phyloP scores from a whole-genome alignment of 495 filamentous ascomycete genomes.

The Hypoxylon lienhwacheense region DNA sequence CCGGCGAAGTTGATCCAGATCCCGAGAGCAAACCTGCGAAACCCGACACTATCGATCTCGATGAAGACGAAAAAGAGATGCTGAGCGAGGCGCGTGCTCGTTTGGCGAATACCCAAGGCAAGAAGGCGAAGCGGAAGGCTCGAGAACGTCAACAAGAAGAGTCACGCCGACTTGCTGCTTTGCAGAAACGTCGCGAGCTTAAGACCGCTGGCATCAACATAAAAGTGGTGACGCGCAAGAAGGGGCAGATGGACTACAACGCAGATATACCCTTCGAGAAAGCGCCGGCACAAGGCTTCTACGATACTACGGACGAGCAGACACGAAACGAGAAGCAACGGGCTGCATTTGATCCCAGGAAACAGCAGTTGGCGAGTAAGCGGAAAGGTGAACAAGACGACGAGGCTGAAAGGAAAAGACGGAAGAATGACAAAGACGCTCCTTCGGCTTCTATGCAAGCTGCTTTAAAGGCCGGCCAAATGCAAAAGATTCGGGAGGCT shows the following conservation, averaged over 20 bases:
- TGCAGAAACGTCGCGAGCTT: slow-evolving; percentile 94
- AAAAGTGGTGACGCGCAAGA: slow-evolving; percentile 89
- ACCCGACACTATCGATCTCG: slow-evolving; percentile 95
- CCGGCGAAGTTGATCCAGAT: slow-evolving; percentile 93
- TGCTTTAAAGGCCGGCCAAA: slow-evolving; percentile 90
- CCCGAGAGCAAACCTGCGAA: slow-evolving; percentile 96
- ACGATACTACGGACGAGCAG: slow-evolving; percentile 84
- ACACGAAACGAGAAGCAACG: slow-evolving; percentile 81
- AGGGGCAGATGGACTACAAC: slow-evolving; percentile 99
- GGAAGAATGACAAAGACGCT: slow-evolving; percentile 81
- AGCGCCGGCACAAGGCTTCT: slow-evolving; percentile 84
- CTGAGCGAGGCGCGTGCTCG: slow-evolving; percentile 94
- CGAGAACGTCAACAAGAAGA: slow-evolving; percentile 95
- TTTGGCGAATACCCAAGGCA: slow-evolving; percentile 95
- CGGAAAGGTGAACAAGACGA: slow-evolving; percentile 89
- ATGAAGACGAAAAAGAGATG: slow-evolving; percentile 99
- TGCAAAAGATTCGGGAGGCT: slow-evolving; percentile 94
- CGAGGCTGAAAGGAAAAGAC: slow-evolving; percentile 76
- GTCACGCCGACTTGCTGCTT: slow-evolving; percentile 79
- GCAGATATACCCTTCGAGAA: slow-evolving; percentile 98
- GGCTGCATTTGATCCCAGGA: slow-evolving; percentile 88
- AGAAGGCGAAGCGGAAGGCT: slow-evolving; percentile 98
- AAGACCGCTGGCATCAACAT: slow-evolving; percentile 99
- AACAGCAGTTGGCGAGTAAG: slow-evolving; percentile 94
- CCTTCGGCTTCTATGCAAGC: slow-evolving; percentile 76